A percentile compares a stretch with the other conserved stretches of the same genome.
Conservation (phyloP, 345 rosid species). For the Citrus medica region DNA sequence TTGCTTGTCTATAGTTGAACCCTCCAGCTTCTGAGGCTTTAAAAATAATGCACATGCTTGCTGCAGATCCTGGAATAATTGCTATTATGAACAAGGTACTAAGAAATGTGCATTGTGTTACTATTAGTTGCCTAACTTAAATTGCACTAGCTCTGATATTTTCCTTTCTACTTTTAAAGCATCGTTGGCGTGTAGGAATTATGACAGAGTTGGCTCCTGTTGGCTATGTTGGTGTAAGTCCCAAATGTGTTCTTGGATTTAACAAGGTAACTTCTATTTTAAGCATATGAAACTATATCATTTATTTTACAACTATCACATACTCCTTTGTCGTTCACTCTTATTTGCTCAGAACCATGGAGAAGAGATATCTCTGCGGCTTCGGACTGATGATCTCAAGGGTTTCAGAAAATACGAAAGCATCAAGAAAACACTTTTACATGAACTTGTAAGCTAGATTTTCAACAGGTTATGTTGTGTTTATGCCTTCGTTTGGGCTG, state of each 20-base stretch:
- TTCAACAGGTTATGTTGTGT: background rate
- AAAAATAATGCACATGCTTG: constrained; percentile 94
- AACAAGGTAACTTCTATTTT: constrained; percentile 58
- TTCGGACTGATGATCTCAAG: constrained; percentile 93
- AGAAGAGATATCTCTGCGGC: constrained; percentile 94
- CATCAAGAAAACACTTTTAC: constrained; percentile 85
- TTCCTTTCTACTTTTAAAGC: constrained; percentile 39
- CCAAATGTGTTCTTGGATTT: constrained; percentile 79
- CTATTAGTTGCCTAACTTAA: constrained; percentile 2
- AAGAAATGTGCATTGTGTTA: background rate
- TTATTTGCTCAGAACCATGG: constrained; percentile 67
- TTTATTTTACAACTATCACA: background rate
- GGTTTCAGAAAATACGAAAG: constrained; percentile 96
- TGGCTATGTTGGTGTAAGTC: constrained; percentile 95
- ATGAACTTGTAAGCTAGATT: constrained; percentile 72
- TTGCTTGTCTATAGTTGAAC: constrained; percentile 43
- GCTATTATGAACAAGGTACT: constrained; percentile 89
- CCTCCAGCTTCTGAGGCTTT: constrained; percentile 90
- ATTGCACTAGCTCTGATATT: background rate
- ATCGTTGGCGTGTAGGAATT: constrained; percentile 78
- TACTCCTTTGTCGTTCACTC: constrained; percentile 2
- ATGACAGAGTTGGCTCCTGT: constrained; percentile 98
- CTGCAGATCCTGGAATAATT: constrained; percentile 90
- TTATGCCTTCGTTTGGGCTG: background rate
- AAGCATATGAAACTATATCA: background rate